Percentiles rank a stretch among this genome's conserved stretches.
Evolutionary conservation across 306 rosid species (phyloP).

Genomic region (Rosa persica): DNA sequence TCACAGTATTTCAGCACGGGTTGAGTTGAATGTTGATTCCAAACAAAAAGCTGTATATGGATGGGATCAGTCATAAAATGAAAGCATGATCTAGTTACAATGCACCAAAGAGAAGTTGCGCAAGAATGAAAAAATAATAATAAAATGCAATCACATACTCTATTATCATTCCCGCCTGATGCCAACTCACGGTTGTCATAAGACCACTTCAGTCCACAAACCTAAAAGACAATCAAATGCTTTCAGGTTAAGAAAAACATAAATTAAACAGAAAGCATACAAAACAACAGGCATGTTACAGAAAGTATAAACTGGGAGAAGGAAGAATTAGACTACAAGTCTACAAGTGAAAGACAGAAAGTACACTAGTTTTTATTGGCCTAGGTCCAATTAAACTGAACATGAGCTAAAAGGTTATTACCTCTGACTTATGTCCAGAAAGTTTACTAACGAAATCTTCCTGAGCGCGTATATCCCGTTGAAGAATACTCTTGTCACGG

Average conservation of each 20-base stretch:
- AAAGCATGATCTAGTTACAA: slow-evolving; percentile 26
- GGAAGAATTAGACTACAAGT: background rate
- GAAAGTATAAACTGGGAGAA: background rate
- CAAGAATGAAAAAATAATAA: background rate
- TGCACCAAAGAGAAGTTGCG: slow-evolving; percentile 14
- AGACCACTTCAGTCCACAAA: slow-evolving; percentile 97
- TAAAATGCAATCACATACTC: slow-evolving; percentile 56
- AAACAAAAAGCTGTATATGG: slow-evolving; percentile 72
- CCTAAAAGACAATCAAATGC: slow-evolving; percentile 50
- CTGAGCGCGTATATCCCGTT: slow-evolving; percentile 85
- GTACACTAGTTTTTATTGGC: background rate
- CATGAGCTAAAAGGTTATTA: slow-evolving; percentile 30
- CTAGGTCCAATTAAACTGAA: slow-evolving; percentile 26
- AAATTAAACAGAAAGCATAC: background rate
- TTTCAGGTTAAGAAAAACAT: slow-evolving; percentile 3
- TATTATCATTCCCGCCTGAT: slow-evolving; percentile 97
- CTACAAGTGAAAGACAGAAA: background rate
- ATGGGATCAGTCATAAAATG: slow-evolving; percentile 16
- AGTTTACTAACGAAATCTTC: slow-evolving; percentile 87
- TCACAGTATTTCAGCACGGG: slow-evolving; percentile 92
- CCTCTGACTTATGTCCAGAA: slow-evolving; percentile 94
- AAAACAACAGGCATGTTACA: background rate
- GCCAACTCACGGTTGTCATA: slow-evolving; percentile 96
- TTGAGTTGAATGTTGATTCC: slow-evolving; percentile 97
- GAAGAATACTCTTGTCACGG: slow-evolving; percentile 84